These are phyloP conservation scores for Ogataea polymorpha DNA, from an alignment of 805 yeast genomes.

Conservation along the genomic window DNA sequence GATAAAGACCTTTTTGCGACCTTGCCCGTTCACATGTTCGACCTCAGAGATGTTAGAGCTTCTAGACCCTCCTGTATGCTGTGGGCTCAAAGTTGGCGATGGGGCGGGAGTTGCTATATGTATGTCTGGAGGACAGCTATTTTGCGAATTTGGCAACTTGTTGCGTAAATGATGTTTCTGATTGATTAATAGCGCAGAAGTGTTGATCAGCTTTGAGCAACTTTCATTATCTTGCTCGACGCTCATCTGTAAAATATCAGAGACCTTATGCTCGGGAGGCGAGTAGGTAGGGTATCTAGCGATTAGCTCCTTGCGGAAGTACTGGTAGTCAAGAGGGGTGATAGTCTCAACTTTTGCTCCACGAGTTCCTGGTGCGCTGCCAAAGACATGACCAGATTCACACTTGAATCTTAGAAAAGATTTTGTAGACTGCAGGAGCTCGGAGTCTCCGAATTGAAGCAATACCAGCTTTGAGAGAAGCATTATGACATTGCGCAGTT, in stretches of 20 bases:
- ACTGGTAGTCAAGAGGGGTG: slow-evolving; percentile 82
- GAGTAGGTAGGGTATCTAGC: slow-evolving; percentile 72
- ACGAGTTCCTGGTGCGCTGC: slow-evolving; percentile 1
- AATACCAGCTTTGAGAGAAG: slow-evolving; percentile 52
- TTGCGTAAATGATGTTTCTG: slow-evolving; percentile 32
- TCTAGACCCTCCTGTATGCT: slow-evolving; percentile 30
- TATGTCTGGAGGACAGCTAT: slow-evolving; percentile 35
- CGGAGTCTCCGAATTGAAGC: slow-evolving; percentile 60
- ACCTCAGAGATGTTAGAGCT: slow-evolving; percentile 28
- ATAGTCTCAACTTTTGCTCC: slow-evolving; percentile 34
- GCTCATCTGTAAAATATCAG: slow-evolving; percentile 40
- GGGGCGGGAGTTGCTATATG: slow-evolving; percentile 89
- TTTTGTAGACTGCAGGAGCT: slow-evolving; percentile 41
- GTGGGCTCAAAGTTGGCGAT: slow-evolving; percentile 67
- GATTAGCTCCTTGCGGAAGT: slow-evolving; percentile 69
- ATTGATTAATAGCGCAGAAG: slow-evolving; percentile 30
- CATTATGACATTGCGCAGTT: slow-evolving; percentile 54
- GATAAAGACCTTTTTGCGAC: slow-evolving; percentile 31
- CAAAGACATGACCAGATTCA: slow-evolving; percentile 19
- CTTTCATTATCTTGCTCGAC: slow-evolving; percentile 17
- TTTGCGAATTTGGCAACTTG: slow-evolving; percentile 35
- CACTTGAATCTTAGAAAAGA: slow-evolving; percentile 42
- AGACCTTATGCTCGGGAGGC: slow-evolving; percentile 48
- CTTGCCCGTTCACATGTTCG: slow-evolving; percentile 31
- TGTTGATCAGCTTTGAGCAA: slow-evolving; percentile 22